A percentile compares a stretch with the other conserved stretches of the same genome.
Evolutionary conservation across 495 filamentous ascomycete genomes (phyloP).

Genomic region (Penicillium coffeae): DNA sequence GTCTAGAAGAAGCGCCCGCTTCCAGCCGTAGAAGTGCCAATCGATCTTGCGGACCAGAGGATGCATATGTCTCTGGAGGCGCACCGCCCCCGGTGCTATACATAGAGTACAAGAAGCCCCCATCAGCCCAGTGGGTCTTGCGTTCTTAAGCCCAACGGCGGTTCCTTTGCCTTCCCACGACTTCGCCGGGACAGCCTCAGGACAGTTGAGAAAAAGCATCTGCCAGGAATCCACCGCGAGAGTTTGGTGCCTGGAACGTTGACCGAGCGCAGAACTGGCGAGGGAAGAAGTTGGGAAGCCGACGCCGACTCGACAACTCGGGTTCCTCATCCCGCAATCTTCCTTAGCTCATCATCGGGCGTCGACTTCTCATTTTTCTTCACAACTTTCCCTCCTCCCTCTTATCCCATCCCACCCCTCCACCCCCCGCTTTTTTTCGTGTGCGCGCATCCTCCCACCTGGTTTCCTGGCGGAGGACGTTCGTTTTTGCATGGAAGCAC

Average conservation of each 20-base stretch:
- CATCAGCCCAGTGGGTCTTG: neutral
- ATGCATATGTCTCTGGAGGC: too few relatives aligned
- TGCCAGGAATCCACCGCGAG: neutral
- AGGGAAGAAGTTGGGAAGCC: neutral
- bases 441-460: conserved; percentile 5
- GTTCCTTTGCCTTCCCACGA: neutral
- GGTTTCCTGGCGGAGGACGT: conserved; percentile 12
- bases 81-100: neutral
- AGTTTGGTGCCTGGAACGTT: too few relatives aligned
- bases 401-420: conserved; percentile 5
- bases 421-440: conserved; percentile 1
- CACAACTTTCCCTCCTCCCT: conserved; percentile 5
- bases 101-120: neutral
- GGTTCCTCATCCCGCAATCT: conserved; percentile 39
- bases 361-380: conserved; percentile 22
- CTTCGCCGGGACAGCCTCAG: neutral
- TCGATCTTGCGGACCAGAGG: too few relatives aligned
- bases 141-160: neutral
- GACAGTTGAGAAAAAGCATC: neutral
- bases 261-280: neutral
- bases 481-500: conserved; percentile 41
- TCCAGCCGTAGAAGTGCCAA: too few relatives aligned
- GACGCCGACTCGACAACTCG: conserved; percentile 1
- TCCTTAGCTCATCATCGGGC: conserved; percentile 38
- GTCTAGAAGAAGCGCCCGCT: neutral